These are phyloP conservation scores for Quercus engelmannii DNA, from an alignment of 306 rosid genomes.

Conservation along the genomic window DNA sequence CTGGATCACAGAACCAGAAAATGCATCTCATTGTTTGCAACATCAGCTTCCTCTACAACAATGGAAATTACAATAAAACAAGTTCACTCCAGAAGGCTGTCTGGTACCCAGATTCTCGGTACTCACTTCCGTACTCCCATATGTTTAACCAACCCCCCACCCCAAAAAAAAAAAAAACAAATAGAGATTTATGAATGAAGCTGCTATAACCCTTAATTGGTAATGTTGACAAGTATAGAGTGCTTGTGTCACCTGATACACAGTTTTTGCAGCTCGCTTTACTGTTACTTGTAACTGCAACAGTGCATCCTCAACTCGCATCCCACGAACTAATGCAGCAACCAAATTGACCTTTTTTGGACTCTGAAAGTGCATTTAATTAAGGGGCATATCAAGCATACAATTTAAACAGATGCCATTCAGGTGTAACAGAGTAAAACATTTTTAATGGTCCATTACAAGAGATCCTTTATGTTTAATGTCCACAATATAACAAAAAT, in stretches of 20 bases:
- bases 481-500: too few species aligned
- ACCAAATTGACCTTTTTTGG: slow-evolving; percentile 97
- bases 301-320: slow-evolving; percentile 98
- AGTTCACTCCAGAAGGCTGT: background rate
- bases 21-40: background rate
- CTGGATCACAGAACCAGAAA: background rate
- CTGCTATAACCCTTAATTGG: background rate
- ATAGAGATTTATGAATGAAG: background rate
- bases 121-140: background rate
- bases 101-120: background rate
- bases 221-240: background rate
- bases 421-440: background rate
- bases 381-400: background rate
- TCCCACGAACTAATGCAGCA: slow-evolving; percentile 90
- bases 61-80: background rate
- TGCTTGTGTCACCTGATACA: slow-evolving; percentile 61
- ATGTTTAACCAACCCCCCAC: background rate
- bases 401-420: background rate
- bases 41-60: background rate
- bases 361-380: slow-evolving; percentile 44
- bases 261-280: slow-evolving; percentile 93
- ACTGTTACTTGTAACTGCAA: slow-evolving; percentile 81
- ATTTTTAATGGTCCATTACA: background rate
- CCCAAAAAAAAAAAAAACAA: background rate
- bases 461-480: too few species aligned